Percentiles rank a stretch among this genome's conserved stretches.
Conservation (phyloP, 352 stramenopile species). For the Pythium aristosporum region DNA sequence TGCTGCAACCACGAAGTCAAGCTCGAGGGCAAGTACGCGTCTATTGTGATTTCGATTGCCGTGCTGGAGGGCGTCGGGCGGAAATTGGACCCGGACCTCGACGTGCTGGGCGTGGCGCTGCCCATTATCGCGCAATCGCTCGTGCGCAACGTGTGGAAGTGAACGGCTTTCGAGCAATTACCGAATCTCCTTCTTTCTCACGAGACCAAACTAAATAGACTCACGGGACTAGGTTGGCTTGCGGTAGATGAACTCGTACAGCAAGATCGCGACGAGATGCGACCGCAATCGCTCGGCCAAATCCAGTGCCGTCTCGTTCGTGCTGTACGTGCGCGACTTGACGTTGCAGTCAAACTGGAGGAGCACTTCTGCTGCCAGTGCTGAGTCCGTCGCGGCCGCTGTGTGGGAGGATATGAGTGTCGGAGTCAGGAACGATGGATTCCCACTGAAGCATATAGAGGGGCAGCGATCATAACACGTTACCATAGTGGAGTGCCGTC, state of each 20-base stretch:
- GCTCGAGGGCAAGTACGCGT: slow-evolving; percentile 93
- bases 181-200: background rate
- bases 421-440: background rate
- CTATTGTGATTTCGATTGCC: slow-evolving; percentile 93
- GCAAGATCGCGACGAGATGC: slow-evolving; percentile 68
- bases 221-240: slow-evolving; percentile 16
- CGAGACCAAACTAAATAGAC: slow-evolving; percentile 5
- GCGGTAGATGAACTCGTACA: slow-evolving; percentile 73
- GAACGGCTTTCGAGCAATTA: too few species aligned
- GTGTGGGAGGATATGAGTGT: background rate
- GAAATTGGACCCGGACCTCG: slow-evolving; percentile 90
- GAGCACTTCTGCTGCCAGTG: slow-evolving; percentile 65
- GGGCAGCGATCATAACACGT: too few species aligned
- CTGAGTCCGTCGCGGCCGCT: slow-evolving; percentile 69
- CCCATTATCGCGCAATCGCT: slow-evolving; percentile 93
- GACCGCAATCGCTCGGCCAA: slow-evolving; percentile 73
- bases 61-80: slow-evolving; percentile 92
- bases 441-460: background rate
- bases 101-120: slow-evolving; percentile 86
- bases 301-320: slow-evolving; percentile 76
- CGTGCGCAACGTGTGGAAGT: slow-evolving; percentile 65
- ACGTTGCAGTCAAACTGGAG: slow-evolving; percentile 60
- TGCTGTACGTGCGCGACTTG: slow-evolving; percentile 59
- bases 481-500: slow-evolving; percentile 80
- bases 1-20: slow-evolving; percentile 92